Percentiles rank a stretch among this genome's conserved stretches.
These are phyloP conservation scores for Coniochaeta sp. DNA, from an alignment of 2,329 filamentous ascomycete genomes.

Conservation along the genomic window DNA sequence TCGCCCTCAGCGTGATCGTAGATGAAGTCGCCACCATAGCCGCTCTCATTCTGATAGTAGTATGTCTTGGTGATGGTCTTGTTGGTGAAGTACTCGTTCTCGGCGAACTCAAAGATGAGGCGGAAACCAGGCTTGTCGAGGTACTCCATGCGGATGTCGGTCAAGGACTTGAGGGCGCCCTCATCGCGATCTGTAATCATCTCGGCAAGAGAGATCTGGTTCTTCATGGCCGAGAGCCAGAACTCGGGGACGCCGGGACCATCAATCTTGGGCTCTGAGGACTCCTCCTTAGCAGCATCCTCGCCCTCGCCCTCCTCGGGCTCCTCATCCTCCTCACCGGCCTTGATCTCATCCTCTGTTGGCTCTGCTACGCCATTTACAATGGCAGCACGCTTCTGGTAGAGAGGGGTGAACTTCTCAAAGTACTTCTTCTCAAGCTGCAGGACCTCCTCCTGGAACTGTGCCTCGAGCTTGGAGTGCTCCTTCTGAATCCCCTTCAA, in stretches of 20 bases:
- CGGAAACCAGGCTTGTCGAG: slow-evolving; percentile 97
- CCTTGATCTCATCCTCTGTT: slow-evolving; percentile 76
- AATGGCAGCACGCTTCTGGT: slow-evolving; percentile 89
- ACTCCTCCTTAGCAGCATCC: slow-evolving; percentile 48
- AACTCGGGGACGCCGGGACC: slow-evolving; percentile 88
- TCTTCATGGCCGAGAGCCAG: slow-evolving; percentile 99
- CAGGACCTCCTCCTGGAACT: slow-evolving; percentile 97
- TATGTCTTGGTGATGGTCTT: slow-evolving; percentile 97
- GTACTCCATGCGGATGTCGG: slow-evolving; percentile 98
- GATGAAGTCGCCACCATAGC: slow-evolving; percentile 98
- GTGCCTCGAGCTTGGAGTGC: slow-evolving; percentile 93
- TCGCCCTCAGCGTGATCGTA: slow-evolving; percentile 98
- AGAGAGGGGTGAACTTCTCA: slow-evolving; percentile 94
- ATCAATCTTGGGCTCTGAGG: slow-evolving; percentile 36
- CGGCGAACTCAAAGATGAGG: slow-evolving; percentile 91
- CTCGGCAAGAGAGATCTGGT: slow-evolving; percentile 92
- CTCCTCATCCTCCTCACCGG: slow-evolving; percentile 74
- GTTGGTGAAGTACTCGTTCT: slow-evolving; percentile 97
- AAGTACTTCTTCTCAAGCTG: slow-evolving; percentile 99
- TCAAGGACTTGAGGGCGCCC: slow-evolving; percentile 80
- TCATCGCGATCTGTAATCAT: slow-evolving; percentile 99
- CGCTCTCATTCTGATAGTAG: slow-evolving; percentile 97
- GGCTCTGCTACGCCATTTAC: slow-evolving; percentile 84
- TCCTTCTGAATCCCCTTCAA: slow-evolving; percentile 98
- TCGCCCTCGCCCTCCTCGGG: slow-evolving; percentile 51